These are phyloP conservation scores for Guyanaporus albipodus DNA, from an alignment of 768 basidiomycete species.

Conservation along the genomic window DNA sequence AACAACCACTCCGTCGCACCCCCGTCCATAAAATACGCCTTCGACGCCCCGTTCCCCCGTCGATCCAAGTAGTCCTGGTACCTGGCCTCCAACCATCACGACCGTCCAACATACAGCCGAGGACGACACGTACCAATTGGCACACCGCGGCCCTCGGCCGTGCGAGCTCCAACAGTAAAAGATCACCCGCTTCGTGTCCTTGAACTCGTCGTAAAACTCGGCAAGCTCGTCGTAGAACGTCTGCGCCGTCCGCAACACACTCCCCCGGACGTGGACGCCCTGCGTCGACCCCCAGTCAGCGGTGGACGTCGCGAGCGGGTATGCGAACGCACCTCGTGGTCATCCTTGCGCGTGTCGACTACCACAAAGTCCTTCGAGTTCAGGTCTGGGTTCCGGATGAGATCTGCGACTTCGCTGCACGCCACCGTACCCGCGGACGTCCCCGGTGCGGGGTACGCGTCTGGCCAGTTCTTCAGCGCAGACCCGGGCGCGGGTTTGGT, in stretches of 20 bases:
- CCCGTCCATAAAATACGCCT: constrained; percentile 41
- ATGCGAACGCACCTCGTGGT: constrained; percentile 41
- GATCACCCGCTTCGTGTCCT: constrained; percentile 39
- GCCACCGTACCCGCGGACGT: constrained; percentile 33
- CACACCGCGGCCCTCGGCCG: constrained; percentile 50
- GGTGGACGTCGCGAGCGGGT: too few species aligned
- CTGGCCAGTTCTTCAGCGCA: constrained; percentile 33
- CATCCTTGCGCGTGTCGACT: constrained; percentile 48
- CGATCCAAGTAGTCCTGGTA: constrained; percentile 35
- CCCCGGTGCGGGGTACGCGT: constrained; percentile 25
- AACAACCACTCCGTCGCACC: constrained; percentile 40
- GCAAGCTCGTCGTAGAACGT: constrained; percentile 46
- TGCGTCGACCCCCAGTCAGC: too few species aligned
- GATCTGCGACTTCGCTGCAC: constrained; percentile 36
- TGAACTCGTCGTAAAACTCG: constrained; percentile 39
- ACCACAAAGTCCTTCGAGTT: constrained; percentile 35
- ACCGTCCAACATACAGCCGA: too few species aligned
- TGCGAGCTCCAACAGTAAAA: constrained; percentile 53
- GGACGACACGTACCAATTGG: too few species aligned
- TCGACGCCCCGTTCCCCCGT: constrained; percentile 31
- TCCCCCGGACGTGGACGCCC: constrained; percentile 54
- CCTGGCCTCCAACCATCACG: too few species aligned
- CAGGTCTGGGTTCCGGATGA: constrained; percentile 21
- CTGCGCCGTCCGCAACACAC: constrained; percentile 46
- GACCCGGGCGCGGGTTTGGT: neutral